Conservation (phyloP, 331 rosid genomes). For the Quercus tomentella region DNA sequence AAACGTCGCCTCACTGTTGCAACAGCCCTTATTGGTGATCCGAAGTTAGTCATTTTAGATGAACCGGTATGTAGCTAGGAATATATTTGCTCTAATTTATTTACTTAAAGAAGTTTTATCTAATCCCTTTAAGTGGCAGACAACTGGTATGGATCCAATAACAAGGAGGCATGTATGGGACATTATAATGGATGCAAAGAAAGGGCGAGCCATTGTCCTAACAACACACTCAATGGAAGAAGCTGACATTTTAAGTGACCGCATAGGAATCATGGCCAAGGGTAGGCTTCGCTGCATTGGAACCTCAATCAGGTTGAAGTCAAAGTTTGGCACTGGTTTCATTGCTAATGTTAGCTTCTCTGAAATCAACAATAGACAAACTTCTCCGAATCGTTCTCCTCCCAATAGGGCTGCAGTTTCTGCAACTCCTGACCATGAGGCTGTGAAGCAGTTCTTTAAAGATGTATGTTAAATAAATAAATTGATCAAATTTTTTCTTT, state of each 20-base stretch:
- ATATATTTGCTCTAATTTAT: slow-evolving; percentile 6
- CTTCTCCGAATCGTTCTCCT: slow-evolving; percentile 13
- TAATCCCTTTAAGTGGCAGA: slow-evolving; percentile 32
- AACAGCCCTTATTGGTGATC: slow-evolving; percentile 90
- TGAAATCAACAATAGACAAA: slow-evolving; percentile 29
- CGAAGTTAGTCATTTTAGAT: slow-evolving; percentile 75
- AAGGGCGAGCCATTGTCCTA: slow-evolving; percentile 74
- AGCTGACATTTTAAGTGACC: slow-evolving; percentile 84
- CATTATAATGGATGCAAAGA: slow-evolving; percentile 78
- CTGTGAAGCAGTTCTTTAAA: slow-evolving; percentile 72
- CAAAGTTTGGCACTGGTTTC: slow-evolving; percentile 82
- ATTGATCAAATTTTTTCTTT: slow-evolving; percentile 6
- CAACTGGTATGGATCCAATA: slow-evolving; percentile 96
- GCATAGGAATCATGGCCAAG: slow-evolving; percentile 96
- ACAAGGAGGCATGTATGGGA: slow-evolving; percentile 96
- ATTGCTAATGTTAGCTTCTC: slow-evolving; percentile 57
- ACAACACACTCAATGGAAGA: slow-evolving; percentile 99
- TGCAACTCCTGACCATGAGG: slow-evolving; percentile 31
- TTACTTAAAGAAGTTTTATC: slow-evolving; percentile 17
- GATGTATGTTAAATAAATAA: slow-evolving; percentile 42
- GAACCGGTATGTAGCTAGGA: slow-evolving; percentile 61
- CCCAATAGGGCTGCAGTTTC: slow-evolving; percentile 34
- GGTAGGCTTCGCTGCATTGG: slow-evolving; percentile 93
- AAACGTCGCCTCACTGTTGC: slow-evolving; percentile 94
- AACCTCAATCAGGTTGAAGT: slow-evolving; percentile 78